Evolutionary conservation across 495 filamentous ascomycete genomes (phyloP).

Genomic region (Penicillium verhagenii): DNA sequence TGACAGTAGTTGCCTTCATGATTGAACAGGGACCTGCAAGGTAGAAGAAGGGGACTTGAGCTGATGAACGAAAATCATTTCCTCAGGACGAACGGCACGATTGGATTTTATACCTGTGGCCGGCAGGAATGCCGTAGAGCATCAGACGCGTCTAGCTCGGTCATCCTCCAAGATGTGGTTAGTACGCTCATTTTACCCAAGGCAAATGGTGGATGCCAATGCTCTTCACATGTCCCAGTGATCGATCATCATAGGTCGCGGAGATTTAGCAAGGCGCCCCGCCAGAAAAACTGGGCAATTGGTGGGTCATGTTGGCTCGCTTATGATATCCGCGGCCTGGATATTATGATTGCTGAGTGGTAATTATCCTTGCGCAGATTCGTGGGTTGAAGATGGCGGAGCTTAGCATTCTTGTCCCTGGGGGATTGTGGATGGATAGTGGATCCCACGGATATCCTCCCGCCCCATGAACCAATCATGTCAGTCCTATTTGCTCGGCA

Average conservation of each 20-base stretch:
- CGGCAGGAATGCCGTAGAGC: background rate
- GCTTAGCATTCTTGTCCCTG: background rate
- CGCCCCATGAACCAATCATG: no score
- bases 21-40: background rate
- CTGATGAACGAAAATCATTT: constrained; percentile 15
- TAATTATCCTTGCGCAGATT: background rate
- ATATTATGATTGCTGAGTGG: background rate
- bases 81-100: background rate
- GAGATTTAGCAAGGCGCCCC: background rate
- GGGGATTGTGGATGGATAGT: background rate
- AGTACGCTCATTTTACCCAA: background rate
- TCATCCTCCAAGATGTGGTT: background rate
- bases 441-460: no score
- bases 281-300: background rate
- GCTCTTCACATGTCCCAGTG: constrained; percentile 6
- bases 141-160: background rate
- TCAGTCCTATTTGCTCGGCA: background rate
- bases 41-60: background rate
- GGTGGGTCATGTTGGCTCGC: background rate
- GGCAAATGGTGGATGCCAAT: constrained; percentile 4
- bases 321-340: background rate
- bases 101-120: constrained; percentile 5
- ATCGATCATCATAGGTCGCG: constrained; percentile 4
- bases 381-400: background rate
- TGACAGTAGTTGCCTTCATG: constrained; percentile 26